Percentiles rank a stretch among this genome's conserved stretches.
These are phyloP conservation scores for Xeromyces bisporus DNA, from an alignment of 495 filamentous ascomycete species.

Conservation along the genomic window DNA sequence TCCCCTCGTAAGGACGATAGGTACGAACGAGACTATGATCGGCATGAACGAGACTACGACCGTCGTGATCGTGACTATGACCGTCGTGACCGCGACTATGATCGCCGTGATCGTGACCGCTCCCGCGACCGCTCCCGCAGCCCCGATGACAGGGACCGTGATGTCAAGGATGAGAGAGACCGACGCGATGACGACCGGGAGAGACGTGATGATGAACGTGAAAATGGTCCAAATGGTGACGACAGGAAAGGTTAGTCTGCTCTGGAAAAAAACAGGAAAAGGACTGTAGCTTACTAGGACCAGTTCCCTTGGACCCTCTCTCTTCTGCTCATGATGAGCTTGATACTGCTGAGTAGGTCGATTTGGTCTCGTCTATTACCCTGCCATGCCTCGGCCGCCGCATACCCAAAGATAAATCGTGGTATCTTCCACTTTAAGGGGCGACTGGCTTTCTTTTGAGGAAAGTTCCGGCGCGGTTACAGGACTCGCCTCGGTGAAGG, in stretches of 20 bases:
- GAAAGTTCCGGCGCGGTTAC: background rate
- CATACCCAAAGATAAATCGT: background rate
- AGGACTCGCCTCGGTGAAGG: too few species aligned
- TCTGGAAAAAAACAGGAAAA: background rate
- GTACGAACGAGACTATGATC: slow-evolving; percentile 54
- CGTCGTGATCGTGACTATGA: slow-evolving; percentile 58
- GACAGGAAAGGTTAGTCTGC: slow-evolving; percentile 68
- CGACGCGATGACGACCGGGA: slow-evolving; percentile 55
- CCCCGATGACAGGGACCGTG: slow-evolving; percentile 47
- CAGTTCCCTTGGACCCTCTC: slow-evolving; percentile 52
- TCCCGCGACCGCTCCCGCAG: slow-evolving; percentile 62
- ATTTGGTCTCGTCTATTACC: too few species aligned
- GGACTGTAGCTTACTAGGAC: slow-evolving; percentile 5
- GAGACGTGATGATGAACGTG: slow-evolving; percentile 32
- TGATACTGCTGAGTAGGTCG: slow-evolving; percentile 78
- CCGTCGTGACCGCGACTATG: slow-evolving; percentile 50
- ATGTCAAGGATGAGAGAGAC: slow-evolving; percentile 48
- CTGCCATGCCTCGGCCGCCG: background rate
- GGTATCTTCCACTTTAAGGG: background rate
- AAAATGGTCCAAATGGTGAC: slow-evolving; percentile 35
- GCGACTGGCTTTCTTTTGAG: background rate
- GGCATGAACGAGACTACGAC: slow-evolving; percentile 51
- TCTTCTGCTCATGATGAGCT: slow-evolving; percentile 86
- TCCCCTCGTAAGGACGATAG: slow-evolving; percentile 87
- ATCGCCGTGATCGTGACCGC: slow-evolving; percentile 43